Percentiles rank a stretch among this genome's conserved stretches.
Conservation (phyloP, 2,329 filamentous ascomycete species). For the Lachnellula cervina region DNA sequence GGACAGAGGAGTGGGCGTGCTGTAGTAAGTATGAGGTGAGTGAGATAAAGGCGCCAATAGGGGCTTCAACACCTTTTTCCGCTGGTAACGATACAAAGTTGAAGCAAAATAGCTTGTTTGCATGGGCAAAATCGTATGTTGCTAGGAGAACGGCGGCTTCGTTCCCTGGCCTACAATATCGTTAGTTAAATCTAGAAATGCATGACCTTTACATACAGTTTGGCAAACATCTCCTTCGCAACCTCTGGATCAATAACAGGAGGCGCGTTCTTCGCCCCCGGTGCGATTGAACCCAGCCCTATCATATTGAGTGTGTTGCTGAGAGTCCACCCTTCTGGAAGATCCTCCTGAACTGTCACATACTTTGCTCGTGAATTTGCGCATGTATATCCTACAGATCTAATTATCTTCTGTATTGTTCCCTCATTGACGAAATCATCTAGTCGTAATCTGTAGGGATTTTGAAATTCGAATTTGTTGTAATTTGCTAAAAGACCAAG, state of each 20-base stretch:
- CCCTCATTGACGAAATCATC: constrained; percentile 94
- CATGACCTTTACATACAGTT: constrained; percentile 54
- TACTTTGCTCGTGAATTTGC: constrained; percentile 67
- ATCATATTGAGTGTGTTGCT: constrained; percentile 77
- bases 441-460: constrained; percentile 86
- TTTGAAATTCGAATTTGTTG: constrained; percentile 99
- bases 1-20: constrained; percentile 78
- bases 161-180: constrained; percentile 60
- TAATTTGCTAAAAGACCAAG: constrained; percentile 90
- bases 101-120: constrained; percentile 92
- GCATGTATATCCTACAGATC: constrained; percentile 70
- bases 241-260: constrained; percentile 69
- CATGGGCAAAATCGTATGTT: constrained; percentile 87
- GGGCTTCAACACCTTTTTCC: constrained; percentile 63
- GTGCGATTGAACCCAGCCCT: constrained; percentile 71
- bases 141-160: constrained; percentile 77
- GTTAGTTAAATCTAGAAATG: constrained; percentile 14
- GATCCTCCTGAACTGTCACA: constrained; percentile 80
- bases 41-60: constrained; percentile 79
- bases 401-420: constrained; percentile 77
- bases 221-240: constrained; percentile 73
- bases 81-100: constrained; percentile 65
- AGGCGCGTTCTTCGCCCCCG: constrained; percentile 59
- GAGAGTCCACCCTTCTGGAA: constrained; percentile 85
- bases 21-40: constrained; percentile 89